Evolutionary conservation across 352 stramenopile species (phyloP).

Genomic region (Globisporangium apiculatum): DNA sequence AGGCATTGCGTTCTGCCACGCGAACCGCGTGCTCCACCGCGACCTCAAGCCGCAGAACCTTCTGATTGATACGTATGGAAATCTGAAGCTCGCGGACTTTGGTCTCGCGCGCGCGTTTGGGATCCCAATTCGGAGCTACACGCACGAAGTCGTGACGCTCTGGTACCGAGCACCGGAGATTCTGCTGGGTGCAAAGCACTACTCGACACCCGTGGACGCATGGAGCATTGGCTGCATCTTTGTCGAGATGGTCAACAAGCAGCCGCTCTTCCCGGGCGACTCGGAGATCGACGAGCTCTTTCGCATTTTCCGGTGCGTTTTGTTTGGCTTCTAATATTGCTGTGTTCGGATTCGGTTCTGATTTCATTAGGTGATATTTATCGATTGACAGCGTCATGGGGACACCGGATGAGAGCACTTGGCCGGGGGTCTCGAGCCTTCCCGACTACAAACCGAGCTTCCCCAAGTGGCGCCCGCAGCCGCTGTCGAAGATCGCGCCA

Average conservation of each 20-base stretch:
- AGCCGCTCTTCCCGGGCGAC: constrained; percentile 89
- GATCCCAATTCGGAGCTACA: constrained; percentile 87
- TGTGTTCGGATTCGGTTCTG: not conserved
- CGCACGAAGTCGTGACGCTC: constrained; percentile 93
- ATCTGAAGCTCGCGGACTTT: constrained; percentile 92
- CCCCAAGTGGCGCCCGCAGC: constrained; percentile 94
- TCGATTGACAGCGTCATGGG: constrained; percentile 75
- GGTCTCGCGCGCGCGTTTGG: constrained; percentile 87
- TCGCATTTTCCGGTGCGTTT: constrained; percentile 92
- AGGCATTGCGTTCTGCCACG: constrained; percentile 93
- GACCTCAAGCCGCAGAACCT: constrained; percentile 98
- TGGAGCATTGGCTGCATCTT: constrained; percentile 94
- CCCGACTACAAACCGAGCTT: constrained; percentile 98
- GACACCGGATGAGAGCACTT: constrained; percentile 95
- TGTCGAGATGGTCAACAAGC: constrained; percentile 90
- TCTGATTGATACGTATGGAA: constrained; percentile 81
- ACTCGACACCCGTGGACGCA: constrained; percentile 90
- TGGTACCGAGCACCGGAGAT: constrained; percentile 96
- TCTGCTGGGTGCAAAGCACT: constrained; percentile 90
- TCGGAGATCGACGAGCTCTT: constrained; percentile 99
- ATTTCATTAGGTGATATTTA: too few species aligned
- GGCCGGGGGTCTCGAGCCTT: constrained; percentile 95
- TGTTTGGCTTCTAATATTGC: not conserved
- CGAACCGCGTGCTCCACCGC: constrained; percentile 94
- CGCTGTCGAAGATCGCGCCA: constrained; percentile 85